Evolutionary conservation across 192 early-diverging fungal genomes (phyloP), one percentile per base, ranked within the genome.

Genomic region (Podila verticillata): DNA sequence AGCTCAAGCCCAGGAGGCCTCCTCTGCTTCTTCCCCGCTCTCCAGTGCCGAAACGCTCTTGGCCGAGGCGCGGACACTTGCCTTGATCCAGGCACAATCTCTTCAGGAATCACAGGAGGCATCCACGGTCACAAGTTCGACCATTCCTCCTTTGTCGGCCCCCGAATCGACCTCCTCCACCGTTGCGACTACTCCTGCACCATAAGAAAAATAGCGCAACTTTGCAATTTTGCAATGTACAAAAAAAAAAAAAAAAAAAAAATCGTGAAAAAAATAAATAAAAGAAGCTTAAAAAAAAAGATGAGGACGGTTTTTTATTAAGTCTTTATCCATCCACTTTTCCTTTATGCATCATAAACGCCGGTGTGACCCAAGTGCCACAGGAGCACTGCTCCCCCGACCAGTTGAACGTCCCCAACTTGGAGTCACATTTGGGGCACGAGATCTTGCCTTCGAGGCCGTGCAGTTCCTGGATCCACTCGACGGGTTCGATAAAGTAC

Each of bases 351-450:
- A 95, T 83, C 85, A 88, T 89, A 65, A 95, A 93, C 5, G 94
- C 89, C 34, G 94, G 94, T 7, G 92, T 92, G 59, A 94, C 84
- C 94, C 94, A 95, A 48, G 89, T 82, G 39, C 93, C 93, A 74
- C 94, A 95, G 68, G 92, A 93, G 80, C 94, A 95, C 77, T 93
- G 92, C 13, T 84, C 83, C 66, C 91, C 91, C 15, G 94, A 85
- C 95, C 95, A 96, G 81, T 88, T 93, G 72, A 89, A 96, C 1
- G 91, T 83, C 1, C 95, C 95, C 49, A 96, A 81, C 73, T 96
- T 96, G 29, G 91, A 84, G 32, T 87, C 77, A 65, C 95, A 96
- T 75, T 93, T 94, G 15, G 93, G 94, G 63, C 95, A 96, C 30
- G 85, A 73, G 29, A 96, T 90, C 62, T 89, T 88, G 63, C 91